These are phyloP conservation scores for Jaenimonas drosophilae DNA, from an alignment of 208 protist species.

Conservation along the genomic window DNA sequence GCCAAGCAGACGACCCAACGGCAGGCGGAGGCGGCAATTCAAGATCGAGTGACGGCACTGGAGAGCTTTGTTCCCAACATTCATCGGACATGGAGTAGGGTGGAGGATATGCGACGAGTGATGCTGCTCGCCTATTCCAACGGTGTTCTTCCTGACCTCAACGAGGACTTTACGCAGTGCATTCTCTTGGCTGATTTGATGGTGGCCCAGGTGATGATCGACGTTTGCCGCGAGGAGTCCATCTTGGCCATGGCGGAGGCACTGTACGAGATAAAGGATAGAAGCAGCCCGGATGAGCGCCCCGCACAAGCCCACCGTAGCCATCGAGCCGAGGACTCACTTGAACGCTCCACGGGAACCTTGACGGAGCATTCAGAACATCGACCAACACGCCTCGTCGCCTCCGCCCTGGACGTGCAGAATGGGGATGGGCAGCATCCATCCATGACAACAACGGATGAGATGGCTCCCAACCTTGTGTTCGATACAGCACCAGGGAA, in stretches of 20 bases:
- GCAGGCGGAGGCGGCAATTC: too few species aligned
- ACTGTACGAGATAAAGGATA: constrained; percentile 17
- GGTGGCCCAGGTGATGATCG: constrained; percentile 25
- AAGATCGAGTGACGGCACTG: background rate
- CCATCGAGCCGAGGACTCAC: too few species aligned
- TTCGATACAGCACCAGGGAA: background rate
- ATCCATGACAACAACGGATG: too few species aligned
- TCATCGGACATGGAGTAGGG: constrained; percentile 11
- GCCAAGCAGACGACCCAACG: too few species aligned
- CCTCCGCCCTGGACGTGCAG: background rate
- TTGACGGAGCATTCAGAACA: background rate
- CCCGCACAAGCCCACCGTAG: too few species aligned
- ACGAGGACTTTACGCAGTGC: constrained; percentile 40
- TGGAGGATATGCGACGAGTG: constrained; percentile 18
- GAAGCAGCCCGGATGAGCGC: constrained; percentile 1
- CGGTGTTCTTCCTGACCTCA: constrained; percentile 15
- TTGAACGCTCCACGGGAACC: background rate
- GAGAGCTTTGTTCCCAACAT: background rate
- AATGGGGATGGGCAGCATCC: too few species aligned
- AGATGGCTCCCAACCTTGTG: too few species aligned
- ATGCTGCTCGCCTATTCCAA: constrained; percentile 11
- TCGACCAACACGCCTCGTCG: too few species aligned
- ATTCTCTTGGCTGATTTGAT: constrained; percentile 29
- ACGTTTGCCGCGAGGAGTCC: constrained; percentile 26
- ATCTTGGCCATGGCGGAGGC: constrained; percentile 23